Percentiles rank a stretch among this genome's conserved stretches.
phyloP scores from a whole-genome alignment of 495 filamentous ascomycete genomes.

The Aspergillus nanangensis region DNA sequence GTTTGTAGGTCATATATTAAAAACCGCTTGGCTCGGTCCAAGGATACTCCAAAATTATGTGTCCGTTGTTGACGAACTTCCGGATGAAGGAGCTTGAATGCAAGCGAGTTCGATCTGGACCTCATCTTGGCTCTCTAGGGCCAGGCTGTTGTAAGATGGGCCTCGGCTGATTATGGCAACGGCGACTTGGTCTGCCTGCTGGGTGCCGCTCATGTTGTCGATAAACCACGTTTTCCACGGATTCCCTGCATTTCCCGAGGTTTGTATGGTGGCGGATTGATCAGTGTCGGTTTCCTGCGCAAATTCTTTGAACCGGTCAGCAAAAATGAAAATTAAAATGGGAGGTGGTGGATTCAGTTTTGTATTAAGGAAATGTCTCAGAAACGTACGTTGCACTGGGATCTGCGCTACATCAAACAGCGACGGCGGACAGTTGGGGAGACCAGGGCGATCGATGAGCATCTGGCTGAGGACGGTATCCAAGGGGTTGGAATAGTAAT shows the following conservation, averaged over 20 bases:
- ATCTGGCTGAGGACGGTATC: slow-evolving; percentile 27
- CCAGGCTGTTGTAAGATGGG: slow-evolving; percentile 24
- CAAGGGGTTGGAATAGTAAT: slow-evolving; percentile 29
- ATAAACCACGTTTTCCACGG: slow-evolving; percentile 42
- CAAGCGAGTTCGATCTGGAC: slow-evolving; percentile 38
- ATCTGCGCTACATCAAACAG: slow-evolving; percentile 35
- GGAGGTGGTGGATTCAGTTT: background rate
- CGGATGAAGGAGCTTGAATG: slow-evolving; percentile 26
- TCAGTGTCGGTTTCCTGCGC: slow-evolving; percentile 26
- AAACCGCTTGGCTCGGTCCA: background rate
- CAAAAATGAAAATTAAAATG: background rate
- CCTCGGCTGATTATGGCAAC: slow-evolving; percentile 38
- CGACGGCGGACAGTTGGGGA: slow-evolving; percentile 26
- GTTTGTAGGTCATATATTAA: too few relatives aligned
- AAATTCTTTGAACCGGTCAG: slow-evolving; percentile 25
- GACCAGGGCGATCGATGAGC: slow-evolving; percentile 15
- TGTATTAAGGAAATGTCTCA: too few relatives aligned
- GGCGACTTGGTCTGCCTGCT: slow-evolving; percentile 38
- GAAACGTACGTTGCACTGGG: slow-evolving; percentile 31
- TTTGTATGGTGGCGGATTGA: slow-evolving; percentile 24
- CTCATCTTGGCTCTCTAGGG: slow-evolving; percentile 24
- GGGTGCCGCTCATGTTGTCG: slow-evolving; percentile 28
- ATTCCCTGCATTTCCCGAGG: slow-evolving; percentile 21
- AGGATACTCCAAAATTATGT: too few relatives aligned
- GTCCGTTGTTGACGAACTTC: slow-evolving; percentile 7